Evolutionary conservation across 352 stramenopile species (phyloP).

Genomic region (Phytophthora constricta): DNA sequence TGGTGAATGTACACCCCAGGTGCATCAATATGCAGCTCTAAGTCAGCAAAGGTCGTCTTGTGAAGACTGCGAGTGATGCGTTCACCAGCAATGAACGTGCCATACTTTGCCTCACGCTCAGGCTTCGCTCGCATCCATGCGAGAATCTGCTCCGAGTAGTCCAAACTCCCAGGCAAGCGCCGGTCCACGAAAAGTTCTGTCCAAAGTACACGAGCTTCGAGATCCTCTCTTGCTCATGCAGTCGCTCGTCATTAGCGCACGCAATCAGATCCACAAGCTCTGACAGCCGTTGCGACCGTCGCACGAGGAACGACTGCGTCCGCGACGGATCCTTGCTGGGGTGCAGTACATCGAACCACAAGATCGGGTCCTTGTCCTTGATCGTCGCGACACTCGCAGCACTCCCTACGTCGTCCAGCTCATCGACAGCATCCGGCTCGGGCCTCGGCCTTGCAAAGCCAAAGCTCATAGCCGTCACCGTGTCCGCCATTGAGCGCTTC

Average conservation of each 20-base stretch:
- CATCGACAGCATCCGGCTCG: slow-evolving; percentile 9
- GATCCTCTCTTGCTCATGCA: slow-evolving; percentile 41
- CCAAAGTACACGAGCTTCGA: slow-evolving; percentile 76
- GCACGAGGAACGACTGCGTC: slow-evolving; percentile 80
- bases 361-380: slow-evolving; percentile 53
- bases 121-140: slow-evolving; percentile 59
- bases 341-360: slow-evolving; percentile 81
- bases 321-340: slow-evolving; percentile 65
- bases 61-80: slow-evolving; percentile 40
- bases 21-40: slow-evolving; percentile 61
- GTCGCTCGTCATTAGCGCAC: slow-evolving; percentile 69
- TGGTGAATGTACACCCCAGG: slow-evolving; percentile 78
- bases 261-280: slow-evolving; percentile 69
- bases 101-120: slow-evolving; percentile 39
- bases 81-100: slow-evolving; percentile 9
- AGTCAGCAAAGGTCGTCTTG: slow-evolving; percentile 51
- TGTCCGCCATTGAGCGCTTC: slow-evolving; percentile 69
- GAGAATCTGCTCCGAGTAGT: slow-evolving; percentile 66
- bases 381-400: neutral
- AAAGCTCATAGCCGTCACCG: slow-evolving; percentile 62
- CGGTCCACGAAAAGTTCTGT: slow-evolving; percentile 61
- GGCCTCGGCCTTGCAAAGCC: slow-evolving; percentile 57
- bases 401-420: slow-evolving; percentile 7
- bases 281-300: slow-evolving; percentile 55
- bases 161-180: slow-evolving; percentile 38